Conservation (phyloP, 2,329 filamentous ascomycete species). For the Cercospora beticola region DNA sequence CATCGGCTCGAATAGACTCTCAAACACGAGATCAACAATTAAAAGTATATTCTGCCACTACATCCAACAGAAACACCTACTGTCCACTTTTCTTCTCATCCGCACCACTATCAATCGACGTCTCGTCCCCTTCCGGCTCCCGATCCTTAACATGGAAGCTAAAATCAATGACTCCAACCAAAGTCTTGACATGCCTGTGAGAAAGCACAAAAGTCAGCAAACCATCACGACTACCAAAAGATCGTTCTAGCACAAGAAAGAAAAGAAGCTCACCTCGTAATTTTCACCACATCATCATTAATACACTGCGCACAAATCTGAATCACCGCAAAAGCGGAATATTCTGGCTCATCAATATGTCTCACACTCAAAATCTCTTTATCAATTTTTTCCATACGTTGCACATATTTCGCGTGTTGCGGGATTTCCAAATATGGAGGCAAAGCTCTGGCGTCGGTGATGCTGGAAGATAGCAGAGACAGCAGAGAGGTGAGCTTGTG, state of each 20-base stretch:
- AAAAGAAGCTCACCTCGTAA: conserved; percentile 46
- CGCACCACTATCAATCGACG: conserved; percentile 40
- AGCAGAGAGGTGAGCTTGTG: conserved; percentile 68
- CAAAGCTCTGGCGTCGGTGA: conserved; percentile 65
- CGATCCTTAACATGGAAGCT: conserved; percentile 57
- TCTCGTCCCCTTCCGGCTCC: conserved; percentile 28
- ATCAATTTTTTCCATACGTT: conserved; percentile 58
- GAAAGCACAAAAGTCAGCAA: neutral
- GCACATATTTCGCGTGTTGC: conserved; percentile 58
- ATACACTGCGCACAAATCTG: conserved; percentile 69
- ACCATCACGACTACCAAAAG: too few relatives aligned
- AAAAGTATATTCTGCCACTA: neutral
- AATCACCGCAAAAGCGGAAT: conserved; percentile 68
- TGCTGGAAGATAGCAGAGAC: conserved; percentile 65
- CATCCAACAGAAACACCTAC: neutral
- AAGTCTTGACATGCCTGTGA: conserved; percentile 53
- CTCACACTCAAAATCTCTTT: conserved; percentile 60
- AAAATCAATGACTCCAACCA: conserved; percentile 73
- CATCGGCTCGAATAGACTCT: neutral
- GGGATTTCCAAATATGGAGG: conserved; percentile 69
- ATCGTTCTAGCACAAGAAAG: too few relatives aligned
- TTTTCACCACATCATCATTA: conserved; percentile 63
- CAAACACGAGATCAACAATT: neutral
- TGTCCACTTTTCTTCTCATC: conserved; percentile 30
- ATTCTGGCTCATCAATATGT: conserved; percentile 63